Percentiles rank a stretch among this genome's conserved stretches.
These are phyloP conservation scores for Ogataea wickerhamii DNA, from an alignment of 805 yeast species.

Conservation along the genomic window DNA sequence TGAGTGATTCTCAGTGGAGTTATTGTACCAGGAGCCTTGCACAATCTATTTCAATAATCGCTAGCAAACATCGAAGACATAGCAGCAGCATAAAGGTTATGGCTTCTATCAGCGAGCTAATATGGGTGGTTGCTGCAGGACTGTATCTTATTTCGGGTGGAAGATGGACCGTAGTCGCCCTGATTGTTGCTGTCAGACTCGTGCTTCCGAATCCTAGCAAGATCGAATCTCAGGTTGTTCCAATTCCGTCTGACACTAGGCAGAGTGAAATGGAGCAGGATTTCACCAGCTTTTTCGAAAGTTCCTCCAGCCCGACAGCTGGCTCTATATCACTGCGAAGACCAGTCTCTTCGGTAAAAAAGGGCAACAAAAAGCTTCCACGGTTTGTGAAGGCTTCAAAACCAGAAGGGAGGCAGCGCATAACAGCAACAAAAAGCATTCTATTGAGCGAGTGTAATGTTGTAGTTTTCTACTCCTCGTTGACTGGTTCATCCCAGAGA, in stretches of 20 bases:
- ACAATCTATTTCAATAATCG: no score
- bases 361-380: slow-evolving; percentile 37
- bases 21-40: no score
- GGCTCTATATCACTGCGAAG: slow-evolving; percentile 8
- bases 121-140: slow-evolving; percentile 9
- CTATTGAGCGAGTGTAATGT: slow-evolving; percentile 47
- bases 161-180: slow-evolving; percentile 36
- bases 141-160: slow-evolving; percentile 40
- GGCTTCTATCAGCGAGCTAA: slow-evolving; percentile 1
- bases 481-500: slow-evolving; percentile 78
- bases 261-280: slow-evolving; percentile 4
- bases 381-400: background rate
- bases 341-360: background rate
- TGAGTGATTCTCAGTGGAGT: no score
- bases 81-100: no score
- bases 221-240: no score
- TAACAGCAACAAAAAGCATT: slow-evolving; percentile 29
- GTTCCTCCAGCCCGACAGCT: background rate
- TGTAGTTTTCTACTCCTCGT: slow-evolving; percentile 73
- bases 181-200: slow-evolving; percentile 17
- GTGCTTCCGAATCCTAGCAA: background rate
- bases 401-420: background rate
- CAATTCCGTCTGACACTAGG: no score
- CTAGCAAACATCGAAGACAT: no score
- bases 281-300: slow-evolving; percentile 9